phyloP scores from a whole-genome alignment of 179 eudicot genomes.

The Beta lomatogona region DNA sequence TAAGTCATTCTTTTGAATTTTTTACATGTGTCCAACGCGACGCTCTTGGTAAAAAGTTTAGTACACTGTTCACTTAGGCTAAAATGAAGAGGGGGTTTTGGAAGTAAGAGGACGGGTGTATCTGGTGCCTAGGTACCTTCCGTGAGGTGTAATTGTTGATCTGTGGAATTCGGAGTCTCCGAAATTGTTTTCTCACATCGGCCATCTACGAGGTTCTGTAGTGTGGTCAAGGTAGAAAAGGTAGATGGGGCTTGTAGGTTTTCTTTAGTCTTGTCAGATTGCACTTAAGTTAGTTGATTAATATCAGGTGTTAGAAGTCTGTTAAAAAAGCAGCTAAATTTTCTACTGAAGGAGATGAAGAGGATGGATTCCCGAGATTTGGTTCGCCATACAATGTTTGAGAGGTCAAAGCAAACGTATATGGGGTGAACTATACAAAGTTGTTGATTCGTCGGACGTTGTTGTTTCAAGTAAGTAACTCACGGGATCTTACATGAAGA shows the following conservation, averaged over 20 bases:
- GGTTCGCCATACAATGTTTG: no score
- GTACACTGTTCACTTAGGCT: background rate
- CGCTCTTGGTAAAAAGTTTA: background rate
- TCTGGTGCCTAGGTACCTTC: background rate
- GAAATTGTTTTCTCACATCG: background rate
- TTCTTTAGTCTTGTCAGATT: background rate
- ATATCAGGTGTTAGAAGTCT: no score
- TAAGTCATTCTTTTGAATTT: background rate
- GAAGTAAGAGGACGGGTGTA: background rate
- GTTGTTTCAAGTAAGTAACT: no score
- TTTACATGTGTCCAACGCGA: background rate
- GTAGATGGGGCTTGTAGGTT: background rate
- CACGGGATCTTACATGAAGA: no score
- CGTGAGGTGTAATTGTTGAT: no score
- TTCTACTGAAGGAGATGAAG: no score
- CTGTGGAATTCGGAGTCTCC: background rate
- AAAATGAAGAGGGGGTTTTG: background rate
- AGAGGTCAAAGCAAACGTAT: no score
- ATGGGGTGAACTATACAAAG: no score
- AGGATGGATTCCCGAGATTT: no score
- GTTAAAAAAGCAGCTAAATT: no score
- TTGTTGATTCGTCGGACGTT: no score
- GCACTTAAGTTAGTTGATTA: background rate
- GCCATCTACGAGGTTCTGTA: background rate
- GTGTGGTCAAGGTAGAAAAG: background rate